Evolutionary conservation across 2,329 filamentous ascomycete species (phyloP), one percentile per base, ranked within the genome.

Genomic region (Penicillium vulpinum): DNA sequence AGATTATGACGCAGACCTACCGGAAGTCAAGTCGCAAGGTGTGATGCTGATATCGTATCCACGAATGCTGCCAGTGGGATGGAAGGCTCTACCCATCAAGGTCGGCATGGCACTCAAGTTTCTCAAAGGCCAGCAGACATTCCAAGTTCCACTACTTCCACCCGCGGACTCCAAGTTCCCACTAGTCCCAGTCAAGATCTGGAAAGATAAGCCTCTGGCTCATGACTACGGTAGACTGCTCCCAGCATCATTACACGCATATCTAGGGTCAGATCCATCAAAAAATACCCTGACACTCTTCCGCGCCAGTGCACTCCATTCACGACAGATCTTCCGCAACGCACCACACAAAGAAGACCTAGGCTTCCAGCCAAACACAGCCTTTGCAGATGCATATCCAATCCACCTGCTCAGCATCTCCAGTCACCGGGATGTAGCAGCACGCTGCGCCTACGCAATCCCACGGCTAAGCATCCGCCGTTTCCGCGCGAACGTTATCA

Each of bases 351-450:
- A 81, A 59, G 72, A 77, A 39, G 70, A 77, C 2, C 71, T 85
- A 1, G 81, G 81, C 3, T 84, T 83, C 63, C 78, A 83, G 54
- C 76, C 81, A 7, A 68, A 75, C 43, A 81, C 84, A 2, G 81
- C 79, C 35, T 85, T 86, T 68, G 78, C 80, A 38, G 84, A 87
- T 62, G 81, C 83, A 2, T 86, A 86, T 59, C 83, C 84, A 0
- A 70, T 86, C 5, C 80, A 85, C 51, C 73, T 86, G 5, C 70
- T 85, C 44, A 83, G 79, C 45, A 68, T 86, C 16, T 75, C 82
- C 16, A 84, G 81, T 39, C 76, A 85, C 13, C 78, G 77, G 6
- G 78, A 84, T 26, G 74, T 85, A 5, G 79, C 78, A 8, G 67
- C 65, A 3, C 71, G 73, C 13, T 75, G 84, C 5, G 65, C 60